Conservation (phyloP, 2,329 filamentous ascomycete genomes). For the Aureobasidium sp. region DNA sequence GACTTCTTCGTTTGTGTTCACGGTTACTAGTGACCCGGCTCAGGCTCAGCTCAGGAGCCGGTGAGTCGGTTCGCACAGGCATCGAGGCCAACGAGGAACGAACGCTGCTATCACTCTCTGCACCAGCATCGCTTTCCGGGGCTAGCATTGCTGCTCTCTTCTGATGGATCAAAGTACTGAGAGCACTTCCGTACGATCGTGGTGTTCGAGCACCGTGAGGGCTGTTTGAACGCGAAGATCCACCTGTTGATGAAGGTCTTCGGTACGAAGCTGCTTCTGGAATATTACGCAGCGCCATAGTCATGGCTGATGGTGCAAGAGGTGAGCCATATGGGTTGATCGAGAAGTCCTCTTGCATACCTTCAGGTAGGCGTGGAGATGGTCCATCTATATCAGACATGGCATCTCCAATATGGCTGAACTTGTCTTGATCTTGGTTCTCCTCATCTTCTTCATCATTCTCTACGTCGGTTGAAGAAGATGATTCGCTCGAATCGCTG, state of each 20-base stretch:
- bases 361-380: neutral
- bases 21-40: slow-evolving; percentile 67
- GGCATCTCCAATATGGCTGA: neutral
- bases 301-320: slow-evolving; percentile 48
- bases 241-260: slow-evolving; percentile 53
- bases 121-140: slow-evolving; percentile 72
- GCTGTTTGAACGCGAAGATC: slow-evolving; percentile 79
- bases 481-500: slow-evolving; percentile 57
- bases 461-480: slow-evolving; percentile 18
- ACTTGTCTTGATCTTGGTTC: slow-evolving; percentile 40
- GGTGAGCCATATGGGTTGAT: slow-evolving; percentile 12
- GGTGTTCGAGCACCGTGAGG: slow-evolving; percentile 87
- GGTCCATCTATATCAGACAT: slow-evolving; percentile 3
- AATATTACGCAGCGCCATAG: slow-evolving; percentile 46
- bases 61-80: slow-evolving; percentile 72
- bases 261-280: slow-evolving; percentile 37
- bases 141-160: slow-evolving; percentile 60
- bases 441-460: slow-evolving; percentile 28
- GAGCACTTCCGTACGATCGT: slow-evolving; percentile 58
- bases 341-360: slow-evolving; percentile 9
- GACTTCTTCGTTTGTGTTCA: slow-evolving; percentile 77
- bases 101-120: slow-evolving; percentile 80
- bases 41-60: slow-evolving; percentile 74
- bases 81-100: slow-evolving; percentile 69
- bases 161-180: slow-evolving; percentile 54